A percentile compares a stretch with the other conserved stretches of the same genome.
Evolutionary conservation across 805 yeast genomes (phyloP).

Genomic region (Sugiyamaella floridensis): DNA sequence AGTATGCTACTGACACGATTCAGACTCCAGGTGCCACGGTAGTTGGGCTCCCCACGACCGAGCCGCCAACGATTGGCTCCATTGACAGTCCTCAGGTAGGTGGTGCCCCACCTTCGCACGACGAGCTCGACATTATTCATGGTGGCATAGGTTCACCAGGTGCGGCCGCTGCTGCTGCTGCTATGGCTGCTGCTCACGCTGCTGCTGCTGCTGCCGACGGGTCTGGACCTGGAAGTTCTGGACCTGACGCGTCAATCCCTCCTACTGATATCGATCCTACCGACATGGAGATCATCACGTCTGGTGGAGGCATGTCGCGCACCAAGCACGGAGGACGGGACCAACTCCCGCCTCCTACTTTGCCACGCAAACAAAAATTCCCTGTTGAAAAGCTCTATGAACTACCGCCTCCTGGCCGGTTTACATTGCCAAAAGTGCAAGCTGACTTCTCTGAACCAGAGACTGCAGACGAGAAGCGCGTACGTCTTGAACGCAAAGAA

Average conservation of each 20-base stretch:
- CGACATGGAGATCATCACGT: conserved; percentile 10
- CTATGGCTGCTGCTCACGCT: not conserved
- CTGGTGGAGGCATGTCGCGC: conserved; percentile 14
- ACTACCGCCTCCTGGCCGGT: conserved; percentile 7
- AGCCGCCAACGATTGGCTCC: no score
- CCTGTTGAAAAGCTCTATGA: conserved; percentile 12
- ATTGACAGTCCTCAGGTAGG: no score
- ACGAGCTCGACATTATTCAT: no score
- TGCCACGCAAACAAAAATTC: conserved; percentile 14
- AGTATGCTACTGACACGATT: not conserved
- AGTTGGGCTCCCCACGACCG: no score
- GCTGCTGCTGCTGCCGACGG: not conserved
- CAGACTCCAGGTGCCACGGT: not conserved
- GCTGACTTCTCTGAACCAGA: conserved; percentile 11
- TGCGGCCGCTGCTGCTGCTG: not conserved
- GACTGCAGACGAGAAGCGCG: conserved; percentile 14
- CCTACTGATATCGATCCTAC: not conserved
- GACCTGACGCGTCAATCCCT: not conserved
- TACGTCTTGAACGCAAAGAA: conserved; percentile 25
- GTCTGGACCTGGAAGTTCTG: no score
- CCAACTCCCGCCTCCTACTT: conserved; percentile 3
- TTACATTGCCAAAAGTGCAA: not conserved
- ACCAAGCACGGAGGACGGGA: not conserved
- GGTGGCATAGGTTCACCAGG: not conserved
- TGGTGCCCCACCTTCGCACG: no score